A percentile compares a stretch with the other conserved stretches of the same genome.
These are phyloP conservation scores for Hydnomerulius pinastri DNA, from an alignment of 768 basidiomycete species.

Conservation along the genomic window DNA sequence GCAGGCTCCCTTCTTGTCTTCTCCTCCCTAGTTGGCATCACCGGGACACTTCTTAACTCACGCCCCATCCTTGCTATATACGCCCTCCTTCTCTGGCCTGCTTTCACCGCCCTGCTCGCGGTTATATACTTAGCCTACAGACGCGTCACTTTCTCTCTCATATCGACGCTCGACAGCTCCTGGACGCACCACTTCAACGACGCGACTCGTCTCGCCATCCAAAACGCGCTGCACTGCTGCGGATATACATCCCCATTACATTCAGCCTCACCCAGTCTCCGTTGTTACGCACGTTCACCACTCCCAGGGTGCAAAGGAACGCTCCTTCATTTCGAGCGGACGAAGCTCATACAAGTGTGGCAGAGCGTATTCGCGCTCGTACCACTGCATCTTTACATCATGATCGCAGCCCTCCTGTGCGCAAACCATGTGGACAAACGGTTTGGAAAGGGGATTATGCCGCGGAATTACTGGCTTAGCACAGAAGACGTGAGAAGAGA, in stretches of 20 bases:
- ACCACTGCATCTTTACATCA: constrained; percentile 60
- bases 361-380: constrained; percentile 55
- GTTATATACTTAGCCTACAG: constrained; percentile 70
- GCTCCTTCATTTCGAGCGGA: constrained; percentile 55
- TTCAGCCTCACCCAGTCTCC: constrained; percentile 55
- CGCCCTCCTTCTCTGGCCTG: constrained; percentile 67
- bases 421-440: constrained; percentile 63
- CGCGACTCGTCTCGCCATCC: constrained; percentile 54
- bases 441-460: constrained; percentile 69
- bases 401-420: constrained; percentile 61
- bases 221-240: constrained; percentile 65
- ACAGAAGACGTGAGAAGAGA: constrained; percentile 42
- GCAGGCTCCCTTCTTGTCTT: constrained; percentile 58
- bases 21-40: constrained; percentile 59
- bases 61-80: constrained; percentile 69
- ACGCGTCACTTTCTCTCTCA: constrained; percentile 58
- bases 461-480: constrained; percentile 57
- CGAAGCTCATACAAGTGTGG: constrained; percentile 49
- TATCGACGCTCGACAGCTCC: constrained; percentile 63
- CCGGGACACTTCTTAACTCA: constrained; percentile 64
- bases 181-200: constrained; percentile 68
- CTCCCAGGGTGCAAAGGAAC: constrained; percentile 70
- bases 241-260: constrained; percentile 65
- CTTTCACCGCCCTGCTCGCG: constrained; percentile 53
- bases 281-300: constrained; percentile 61